Base-by-base conservation (phyloP, 1,139 yeast species). In the Candida sp. region DNA sequence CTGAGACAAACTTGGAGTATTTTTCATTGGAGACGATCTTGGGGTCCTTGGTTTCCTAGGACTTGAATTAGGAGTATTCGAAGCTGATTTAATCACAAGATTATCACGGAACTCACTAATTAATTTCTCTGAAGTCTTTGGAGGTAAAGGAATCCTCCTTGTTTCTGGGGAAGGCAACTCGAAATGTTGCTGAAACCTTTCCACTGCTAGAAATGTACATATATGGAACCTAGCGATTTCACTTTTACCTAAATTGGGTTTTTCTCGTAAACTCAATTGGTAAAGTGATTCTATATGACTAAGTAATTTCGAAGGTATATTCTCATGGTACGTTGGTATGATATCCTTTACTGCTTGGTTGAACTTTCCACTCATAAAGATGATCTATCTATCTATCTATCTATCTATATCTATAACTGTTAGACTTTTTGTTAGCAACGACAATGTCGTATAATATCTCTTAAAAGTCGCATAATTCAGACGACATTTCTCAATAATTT, bases 151-250 rank as follows among this genome's bases (percentile, higher is more conserved):
- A 7, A 84, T 75, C 48, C 71, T 73, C 36, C 68, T 71, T 21
- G 67, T 45, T 21, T 67, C 64, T 1, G 86, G 81, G 4, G 64
- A 70, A 0, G 82, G 78, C 8, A 80, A 61, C 11, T 68, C 58
- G 33, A 75, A 63, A 34, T 60, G 61, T n/a, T 66, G 63, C 21
- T 65, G 65, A 40, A 77, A 72, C 50, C 70, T 70, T 46, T 81
- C 84, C 9, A 76, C 74, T 0, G 87, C 82, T 27, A 84, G 59
- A 48, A 68, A 79, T 2, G 88, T 86, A 58, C 88, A 81, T 12
- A 85, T 58, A 55, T 84, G 90, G 47, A 75, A 75, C 38, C 91
- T 65, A 1, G 87, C 88, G 2, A 77, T 67, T 50, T 84, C 90
- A 41, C 79, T 76, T 33, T 70, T 69, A 5, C 72, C 66, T 36